phyloP scores from a whole-genome alignment of 371 early-diverging fungal species.

The Mortierella sp. region DNA sequence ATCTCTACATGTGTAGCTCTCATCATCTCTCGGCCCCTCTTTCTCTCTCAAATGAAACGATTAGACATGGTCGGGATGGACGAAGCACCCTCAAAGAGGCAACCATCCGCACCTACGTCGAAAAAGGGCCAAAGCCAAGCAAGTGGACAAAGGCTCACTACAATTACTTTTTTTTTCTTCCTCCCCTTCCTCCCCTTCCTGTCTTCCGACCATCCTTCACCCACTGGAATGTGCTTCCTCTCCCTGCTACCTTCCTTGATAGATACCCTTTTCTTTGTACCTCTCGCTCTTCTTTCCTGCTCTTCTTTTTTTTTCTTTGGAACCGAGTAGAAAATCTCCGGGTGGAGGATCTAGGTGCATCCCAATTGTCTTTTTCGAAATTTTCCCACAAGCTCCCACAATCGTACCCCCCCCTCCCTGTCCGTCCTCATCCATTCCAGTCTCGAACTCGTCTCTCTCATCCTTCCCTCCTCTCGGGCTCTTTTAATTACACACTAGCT shows the following conservation, averaged over 20 bases:
- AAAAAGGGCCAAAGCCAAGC: slow-evolving; percentile 10
- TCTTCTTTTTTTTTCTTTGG: background rate
- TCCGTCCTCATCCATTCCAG: background rate
- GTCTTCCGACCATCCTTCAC: background rate
- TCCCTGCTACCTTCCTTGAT: background rate
- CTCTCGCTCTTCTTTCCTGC: too few species aligned
- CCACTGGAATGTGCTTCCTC: background rate
- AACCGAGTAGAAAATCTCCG: background rate
- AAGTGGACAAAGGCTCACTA: background rate
- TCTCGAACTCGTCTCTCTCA: background rate
- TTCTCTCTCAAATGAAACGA: background rate
- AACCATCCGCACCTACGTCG: background rate
- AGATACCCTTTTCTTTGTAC: background rate
- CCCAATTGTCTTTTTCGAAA: slow-evolving; percentile 7
- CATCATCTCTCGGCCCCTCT: background rate
- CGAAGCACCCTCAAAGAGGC: slow-evolving; percentile 1
- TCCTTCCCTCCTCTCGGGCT: background rate
- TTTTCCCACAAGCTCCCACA: slow-evolving; percentile 7
- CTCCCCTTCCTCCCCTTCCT: background rate
- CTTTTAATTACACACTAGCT: slow-evolving; percentile 2
- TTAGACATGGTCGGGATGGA: too few species aligned
- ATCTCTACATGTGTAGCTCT: background rate
- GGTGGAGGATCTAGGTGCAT: slow-evolving; percentile 4
- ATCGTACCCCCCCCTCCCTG: background rate
- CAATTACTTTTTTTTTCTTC: background rate